Base-by-base conservation (phyloP, 2,329 filamentous ascomycete genomes). In the Diaporthe ampelina region DNA sequence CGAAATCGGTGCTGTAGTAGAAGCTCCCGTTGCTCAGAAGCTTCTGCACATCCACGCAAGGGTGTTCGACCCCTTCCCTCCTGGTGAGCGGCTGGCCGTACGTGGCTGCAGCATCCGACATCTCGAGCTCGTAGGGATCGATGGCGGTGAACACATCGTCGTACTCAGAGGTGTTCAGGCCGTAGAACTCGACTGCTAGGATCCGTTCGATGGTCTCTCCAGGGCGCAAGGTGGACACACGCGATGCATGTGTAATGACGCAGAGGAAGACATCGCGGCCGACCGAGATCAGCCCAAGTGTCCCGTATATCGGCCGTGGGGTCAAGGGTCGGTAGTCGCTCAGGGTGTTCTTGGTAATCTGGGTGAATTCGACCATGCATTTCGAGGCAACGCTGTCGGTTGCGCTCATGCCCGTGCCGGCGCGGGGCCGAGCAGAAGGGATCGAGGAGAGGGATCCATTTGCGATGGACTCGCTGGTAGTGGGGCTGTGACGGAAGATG, bases 1-100 rank as follows among this genome's bases (percentile, higher is more conserved):
- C 96, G 82, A 99, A 99, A 83, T 98, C 95, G n/a, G 95, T 94
- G 81, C 95, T 98, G 85, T 98, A 99, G 83, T 98, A 99, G 82
- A 99, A 99, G 40, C 94, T 97, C 35, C 96, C 95, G 82, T 97
- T 95, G 81, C 94, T 93, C 73, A 99, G 87, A 50, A 99, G 89
- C 87, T 98, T 98, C 83, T 96, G 95, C 75, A 99, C 84, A 59
- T 97, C 94, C 79, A 95, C 87, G 83, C 96, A 98, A 9, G 97
- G 97, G 83, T 98, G 95, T 80, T 98, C 95, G 40, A 94, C 83
- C 35, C 92, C 84, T 57, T 98, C 95, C 78, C 91, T 89, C 73
- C 92, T 89, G 73, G 92, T 91, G 19, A 91, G 82, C 56, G 70
- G 70, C 76, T 88, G 87, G 37, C 85, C 85, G 76, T 90, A 89